Evolutionary conservation across 225 moss, liverwort and hornwort species (phyloP).

Genomic region (Marchantia polymorpha): DNA sequence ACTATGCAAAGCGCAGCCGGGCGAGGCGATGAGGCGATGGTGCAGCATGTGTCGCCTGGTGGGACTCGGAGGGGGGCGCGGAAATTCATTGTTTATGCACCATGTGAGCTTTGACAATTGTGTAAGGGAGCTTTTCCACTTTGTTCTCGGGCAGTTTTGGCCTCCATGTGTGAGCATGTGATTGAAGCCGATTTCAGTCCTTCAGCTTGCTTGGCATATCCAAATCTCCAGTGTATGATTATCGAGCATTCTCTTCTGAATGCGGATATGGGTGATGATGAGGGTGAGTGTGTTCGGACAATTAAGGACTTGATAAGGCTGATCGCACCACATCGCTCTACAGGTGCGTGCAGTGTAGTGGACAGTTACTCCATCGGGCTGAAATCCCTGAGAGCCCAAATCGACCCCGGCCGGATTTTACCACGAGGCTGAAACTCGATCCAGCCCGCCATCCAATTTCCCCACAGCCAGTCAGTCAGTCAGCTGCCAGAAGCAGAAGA

Average conservation of each 20-base stretch:
- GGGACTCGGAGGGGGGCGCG: too few relatives aligned
- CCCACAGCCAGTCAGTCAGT: not conserved
- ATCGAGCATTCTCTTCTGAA: not conserved
- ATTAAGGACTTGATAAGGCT: not conserved
- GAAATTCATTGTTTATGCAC: not conserved
- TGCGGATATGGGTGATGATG: not conserved
- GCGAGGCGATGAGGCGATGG: not conserved
- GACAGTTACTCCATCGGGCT: not conserved
- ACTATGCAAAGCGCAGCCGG: not conserved
- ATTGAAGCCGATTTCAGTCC: too few relatives aligned
- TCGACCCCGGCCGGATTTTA: too few relatives aligned
- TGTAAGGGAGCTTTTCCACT: conserved; percentile 4
- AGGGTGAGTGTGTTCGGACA: not conserved
- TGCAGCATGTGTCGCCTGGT: not conserved
- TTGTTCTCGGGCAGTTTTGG: not conserved
- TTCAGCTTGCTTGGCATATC: not conserved
- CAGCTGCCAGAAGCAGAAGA: not conserved
- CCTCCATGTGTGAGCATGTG: not conserved
- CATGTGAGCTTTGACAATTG: not conserved
- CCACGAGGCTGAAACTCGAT: too few relatives aligned
- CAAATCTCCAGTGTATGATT: not conserved
- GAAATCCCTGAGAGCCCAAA: not conserved
- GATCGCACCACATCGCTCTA: not conserved
- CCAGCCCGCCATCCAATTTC: not conserved
- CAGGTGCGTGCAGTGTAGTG: not conserved